Base-by-base conservation (phyloP, 2,329 filamentous ascomycete species). In the Aureobasidium pullulans region DNA sequence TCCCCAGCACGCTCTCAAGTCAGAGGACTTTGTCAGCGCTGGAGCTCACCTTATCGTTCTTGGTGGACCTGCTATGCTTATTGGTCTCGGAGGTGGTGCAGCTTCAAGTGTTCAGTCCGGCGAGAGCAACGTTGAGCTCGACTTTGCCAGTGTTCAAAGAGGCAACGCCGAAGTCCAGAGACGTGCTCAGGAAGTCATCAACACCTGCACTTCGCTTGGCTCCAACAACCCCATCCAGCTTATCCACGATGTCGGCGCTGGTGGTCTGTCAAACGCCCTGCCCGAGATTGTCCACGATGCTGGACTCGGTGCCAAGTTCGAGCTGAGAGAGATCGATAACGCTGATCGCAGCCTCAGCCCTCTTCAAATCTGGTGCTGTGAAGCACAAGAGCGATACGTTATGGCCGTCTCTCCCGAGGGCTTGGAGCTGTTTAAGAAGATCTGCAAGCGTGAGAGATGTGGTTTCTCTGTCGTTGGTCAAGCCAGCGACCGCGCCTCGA, bases 91-190 rank as follows among this genome's bases (percentile, higher is more conserved):
- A 66, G 94, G 94, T 62, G 94, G 94, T 69, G 94, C 94, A 56
- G 94, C 94, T 8, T 97, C 93, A 1, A 96, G 89, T 76, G 89
- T 91, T 62, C 85, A 90, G 39, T 94, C 90, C 16, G 89, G 88
- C 49, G 90, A 96, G 76, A 88, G 87, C 34, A 94, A 89, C 48
- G 90, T 92, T 0, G 92, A 96, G 65, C 81, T 99, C 2, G 94
- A 99, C 72, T 99, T 97, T 74, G 90, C 93, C 67, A 96, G 91
- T 77, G 94, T 99, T 34, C 94, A 99, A 76, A 83, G 94, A 75
- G 94, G 93, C 48, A 99, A 99, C 70, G 92, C 94, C 1, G 94
- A 99, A 75, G 93, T 97, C 73, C 90, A 99, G 74, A 83, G 94
- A 63, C 84, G 94, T 66, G 94, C 93, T 1, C 94, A 99, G 76